Conservation (phyloP, 257 asterid species). For the Fraxinus anomala region DNA sequence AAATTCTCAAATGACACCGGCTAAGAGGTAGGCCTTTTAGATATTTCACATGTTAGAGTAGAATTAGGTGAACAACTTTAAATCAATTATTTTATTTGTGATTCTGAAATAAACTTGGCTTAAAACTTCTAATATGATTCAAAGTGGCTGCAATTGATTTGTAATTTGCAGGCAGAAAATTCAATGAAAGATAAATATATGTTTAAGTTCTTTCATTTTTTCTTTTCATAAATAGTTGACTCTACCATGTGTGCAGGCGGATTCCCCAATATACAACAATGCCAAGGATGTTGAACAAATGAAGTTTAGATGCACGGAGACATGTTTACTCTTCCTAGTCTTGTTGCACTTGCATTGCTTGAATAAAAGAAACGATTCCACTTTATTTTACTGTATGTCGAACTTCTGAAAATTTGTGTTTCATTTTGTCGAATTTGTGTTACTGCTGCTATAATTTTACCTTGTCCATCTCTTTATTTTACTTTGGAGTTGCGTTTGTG, state of each 20-base stretch:
- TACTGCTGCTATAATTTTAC: background rate
- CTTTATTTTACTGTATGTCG: conserved; percentile 5
- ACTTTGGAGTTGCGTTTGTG: background rate
- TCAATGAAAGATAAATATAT: background rate
- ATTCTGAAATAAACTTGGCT: no score
- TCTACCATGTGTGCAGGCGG: conserved; percentile 15
- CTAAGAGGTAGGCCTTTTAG: background rate
- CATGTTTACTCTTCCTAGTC: background rate
- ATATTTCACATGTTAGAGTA: background rate
- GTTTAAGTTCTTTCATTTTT: background rate
- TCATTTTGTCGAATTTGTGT: background rate
- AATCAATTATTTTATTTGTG: background rate
- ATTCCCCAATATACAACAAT: background rate
- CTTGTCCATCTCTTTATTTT: no score
- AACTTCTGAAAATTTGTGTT: background rate
- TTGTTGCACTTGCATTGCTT: background rate
- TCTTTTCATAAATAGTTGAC: background rate
- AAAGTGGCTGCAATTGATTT: background rate
- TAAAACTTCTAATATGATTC: background rate
- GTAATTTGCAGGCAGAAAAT: background rate
- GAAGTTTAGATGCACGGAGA: conserved; percentile 10
- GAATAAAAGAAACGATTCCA: conserved; percentile 1
- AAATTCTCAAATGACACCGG: background rate
- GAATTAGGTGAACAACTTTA: background rate
- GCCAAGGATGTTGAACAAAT: conserved; percentile 9